Percentiles rank a stretch among this genome's conserved stretches.
These are phyloP conservation scores for Neurospora sp. DNA, from an alignment of 495 filamentous ascomycete species.

Conservation along the genomic window DNA sequence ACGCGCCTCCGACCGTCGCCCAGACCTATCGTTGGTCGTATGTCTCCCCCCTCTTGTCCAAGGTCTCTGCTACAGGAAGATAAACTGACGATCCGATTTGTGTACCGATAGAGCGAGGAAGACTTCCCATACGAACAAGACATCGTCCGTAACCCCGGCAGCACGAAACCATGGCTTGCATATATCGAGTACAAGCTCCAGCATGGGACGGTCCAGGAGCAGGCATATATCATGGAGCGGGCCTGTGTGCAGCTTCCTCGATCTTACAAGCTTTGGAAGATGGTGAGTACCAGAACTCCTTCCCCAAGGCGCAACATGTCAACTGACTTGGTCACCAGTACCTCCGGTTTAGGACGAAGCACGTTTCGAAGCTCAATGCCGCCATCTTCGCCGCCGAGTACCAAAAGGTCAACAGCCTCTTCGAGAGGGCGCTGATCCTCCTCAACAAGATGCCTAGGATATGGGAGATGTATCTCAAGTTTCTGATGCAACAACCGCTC, in stretches of 20 bases:
- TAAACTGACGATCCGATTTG: conserved; percentile 1
- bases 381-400: conserved; percentile 74
- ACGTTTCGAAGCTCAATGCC: conserved; percentile 76
- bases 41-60: conserved; percentile 22
- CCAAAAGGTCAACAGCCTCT: conserved; percentile 88
- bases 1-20: conserved; percentile 24
- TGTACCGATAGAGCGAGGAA: conserved; percentile 53
- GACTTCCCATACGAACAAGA: conserved; percentile 96
- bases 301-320: not conserved
- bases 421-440: conserved; percentile 86
- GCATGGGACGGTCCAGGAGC: conserved; percentile 78
- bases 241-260: conserved; percentile 82
- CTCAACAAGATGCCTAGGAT: conserved; percentile 98
- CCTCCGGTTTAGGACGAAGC: conserved; percentile 72
- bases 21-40: conserved; percentile 71
- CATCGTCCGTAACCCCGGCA: conserved; percentile 74
- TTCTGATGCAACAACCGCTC: conserved; percentile 81
- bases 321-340: conserved; percentile 44
- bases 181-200: conserved; percentile 90
- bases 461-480: conserved; percentile 96
- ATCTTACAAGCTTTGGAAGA: conserved; percentile 98
- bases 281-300: conserved; percentile 42
- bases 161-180: conserved; percentile 88
- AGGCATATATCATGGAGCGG: conserved; percentile 90
- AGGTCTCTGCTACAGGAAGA: not conserved